These are phyloP conservation scores for Marchantia paleacea DNA, from an alignment of 225 moss, liverwort and hornwort genomes.

Conservation along the genomic window DNA sequence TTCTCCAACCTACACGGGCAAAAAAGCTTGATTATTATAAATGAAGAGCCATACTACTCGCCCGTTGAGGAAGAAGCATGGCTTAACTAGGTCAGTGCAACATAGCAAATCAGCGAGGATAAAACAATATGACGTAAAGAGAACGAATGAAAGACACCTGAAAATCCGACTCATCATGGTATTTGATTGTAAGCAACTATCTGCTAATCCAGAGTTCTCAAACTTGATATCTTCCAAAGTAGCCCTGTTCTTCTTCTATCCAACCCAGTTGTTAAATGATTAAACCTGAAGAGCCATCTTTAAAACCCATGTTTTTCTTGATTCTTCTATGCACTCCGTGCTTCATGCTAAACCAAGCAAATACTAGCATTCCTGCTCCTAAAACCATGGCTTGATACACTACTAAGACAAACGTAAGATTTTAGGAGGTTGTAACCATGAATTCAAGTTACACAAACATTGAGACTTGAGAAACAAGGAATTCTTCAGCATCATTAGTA, in stretches of 20 bases:
- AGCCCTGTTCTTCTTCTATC: no score
- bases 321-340: no score
- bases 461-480: background rate
- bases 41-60: background rate
- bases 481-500: background rate
- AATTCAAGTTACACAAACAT: background rate
- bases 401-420: background rate
- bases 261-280: no score
- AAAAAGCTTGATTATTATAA: background rate
- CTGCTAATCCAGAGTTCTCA: no score
- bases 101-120: background rate
- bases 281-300: no score
- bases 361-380: no score
- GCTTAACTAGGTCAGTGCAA: background rate
- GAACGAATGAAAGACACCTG: background rate
- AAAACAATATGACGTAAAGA: background rate
- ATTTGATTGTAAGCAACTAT: no score
- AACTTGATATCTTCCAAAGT: no score
- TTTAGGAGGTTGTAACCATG: background rate
- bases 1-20: slow-evolving; percentile 30
- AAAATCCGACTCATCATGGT: background rate
- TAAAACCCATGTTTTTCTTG: no score
- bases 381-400: no score
- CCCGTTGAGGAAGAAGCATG: background rate
- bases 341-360: no score